Evolutionary conservation across 2,329 filamentous ascomycete species (phyloP), one percentile per base, ranked within the genome.

Genomic region (Atkinsonella hypoxylon): DNA sequence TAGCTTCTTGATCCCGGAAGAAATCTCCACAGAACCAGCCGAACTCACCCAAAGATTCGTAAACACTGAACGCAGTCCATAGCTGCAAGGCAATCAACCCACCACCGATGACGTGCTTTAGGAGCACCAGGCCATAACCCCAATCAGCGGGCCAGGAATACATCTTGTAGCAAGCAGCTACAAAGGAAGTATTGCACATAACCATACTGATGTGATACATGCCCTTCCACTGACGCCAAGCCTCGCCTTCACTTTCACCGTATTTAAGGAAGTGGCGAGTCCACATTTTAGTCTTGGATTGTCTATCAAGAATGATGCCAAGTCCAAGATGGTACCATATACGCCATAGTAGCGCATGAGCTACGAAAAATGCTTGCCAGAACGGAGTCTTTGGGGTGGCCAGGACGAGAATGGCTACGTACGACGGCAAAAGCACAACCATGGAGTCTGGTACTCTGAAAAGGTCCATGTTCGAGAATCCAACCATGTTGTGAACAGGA

Each of bases 1-100:
- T 95, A 12, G 85, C 84, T 11, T 83, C 81, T 44, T 88, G 85
- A 54, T 96, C 89, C 64, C 93, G 96, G 75, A 98, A 97, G 73
- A 97, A 98, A 65, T 98, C 93, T 17, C 93, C 93, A 62, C 90
- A 97, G 74, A 97, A 97, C 91, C 91, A 98, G 59, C 93, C 93
- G 61, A 97, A 98, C 63, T 98, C 93, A 51, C 93, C 93, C 0
- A 98, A 80, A 2, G 89, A 94, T 47, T 96, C 89, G 66, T 97
- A 95, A 58, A 97, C 90, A 66, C 89, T 96, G 56, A 87, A 75
- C 1, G 89, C 85, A 1, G 90, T 95, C 93, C 93, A 98, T 17
- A 94, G 69, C 62, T 98, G 93, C 47, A 98, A 76, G 11, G 85
- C 82, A 53, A 97, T 82, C 56, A 97, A 73, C 48, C 86, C 81